Base-by-base conservation (phyloP, 371 early-diverging fungal species). In the Syncephalastrum racemosum region DNA sequence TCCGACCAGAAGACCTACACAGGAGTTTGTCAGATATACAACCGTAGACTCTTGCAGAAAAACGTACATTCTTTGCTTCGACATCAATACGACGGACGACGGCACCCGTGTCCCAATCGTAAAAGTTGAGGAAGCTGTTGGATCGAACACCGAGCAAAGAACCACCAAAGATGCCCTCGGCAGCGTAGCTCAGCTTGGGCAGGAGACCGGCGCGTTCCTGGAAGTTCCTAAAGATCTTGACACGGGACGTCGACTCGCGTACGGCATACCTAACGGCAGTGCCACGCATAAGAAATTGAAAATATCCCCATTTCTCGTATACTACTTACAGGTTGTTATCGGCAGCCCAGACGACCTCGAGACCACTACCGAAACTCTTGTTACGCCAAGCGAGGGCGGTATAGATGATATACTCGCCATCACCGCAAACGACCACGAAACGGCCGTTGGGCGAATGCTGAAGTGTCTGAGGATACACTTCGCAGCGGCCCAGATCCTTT, bases 371-470 rank as follows among this genome's bases (percentile, higher is more conserved):
- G 69, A 96, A 99, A 59, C 90, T 88, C 86, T 99, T 99, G 84
- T 98, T 99, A 71, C 99, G 85, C 99, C 98, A 99, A 1, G 98
- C 96, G 39, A 99, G 82, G 13, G 99, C 97, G 8, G 99, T 99
- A 77, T 99, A 99, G 60, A 99, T 96, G 62, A 98, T 98, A 70
- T 94, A 99, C 78, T 99, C 98, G 42, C 97, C 97, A 66, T 99
- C 98, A 45, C 99, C 99, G 63, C 97, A 96, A 10, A 97, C 98
- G 13, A 95, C 98, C 15, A 95, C 97, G 75, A 99, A 99, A 41
- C 96, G 90, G 40, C 98, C 98, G 68, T 98, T 99, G 18, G 99
- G 99, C 47, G 91, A 90, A 75, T 99, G 98, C 74, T 93, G 87
- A n/a, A 99, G 74, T 4, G 90, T 89, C 67, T 96, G 93, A 39